Base-by-base conservation (phyloP, 164 flowering plant genomes). In the Annona squamosa region DNA sequence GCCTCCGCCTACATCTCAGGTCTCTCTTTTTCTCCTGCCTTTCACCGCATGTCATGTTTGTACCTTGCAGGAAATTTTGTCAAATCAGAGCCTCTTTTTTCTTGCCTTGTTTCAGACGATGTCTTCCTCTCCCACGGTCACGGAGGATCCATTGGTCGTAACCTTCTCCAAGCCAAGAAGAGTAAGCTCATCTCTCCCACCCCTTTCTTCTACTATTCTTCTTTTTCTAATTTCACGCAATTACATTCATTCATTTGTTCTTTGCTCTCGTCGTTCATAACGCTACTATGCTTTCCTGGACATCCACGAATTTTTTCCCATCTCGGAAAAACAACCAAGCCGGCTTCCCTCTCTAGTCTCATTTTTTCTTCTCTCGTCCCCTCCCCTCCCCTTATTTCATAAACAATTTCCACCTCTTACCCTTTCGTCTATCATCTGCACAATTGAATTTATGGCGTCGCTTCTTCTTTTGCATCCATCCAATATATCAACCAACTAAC, bases 121-220 rank as follows among this genome's bases (percentile, higher is more conserved):
- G 66, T 80, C 48, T 79, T 85, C 73, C 76, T 77, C 4, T 76
- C 79, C 57, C 76, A 56, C 62, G 73, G 37, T 26, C 37, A 26
- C 37, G 37, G 37, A 26, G 37, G 80, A 77, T 71, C 74, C 44
- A 57, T 81, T 19, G 86, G 87, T 43, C 84, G 90, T 42, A 82
- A 66, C 67, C 86, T 87, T 12, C 91, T 88, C 74, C 89, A 87
- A 78, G 76, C 84, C 17, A 78, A 68, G 74, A 81, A 81, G 81
- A 72, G 90, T 88, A 10, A 19, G 62, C 69, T 67, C 67, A 6
- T 46, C 16, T 77, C 42, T 66, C 44, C 42, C n/a, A n/a, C n/a
- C n/a, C n/a, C n/a, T n/a, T n/a, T n/a, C n/a, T 59, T 48, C 37
- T 5, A 5, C 13, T 42, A 17, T 42, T 43, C 61, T 57, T 1